Conservation (phyloP, 495 filamentous ascomycete genomes). For the Amniculicola lignicola region DNA sequence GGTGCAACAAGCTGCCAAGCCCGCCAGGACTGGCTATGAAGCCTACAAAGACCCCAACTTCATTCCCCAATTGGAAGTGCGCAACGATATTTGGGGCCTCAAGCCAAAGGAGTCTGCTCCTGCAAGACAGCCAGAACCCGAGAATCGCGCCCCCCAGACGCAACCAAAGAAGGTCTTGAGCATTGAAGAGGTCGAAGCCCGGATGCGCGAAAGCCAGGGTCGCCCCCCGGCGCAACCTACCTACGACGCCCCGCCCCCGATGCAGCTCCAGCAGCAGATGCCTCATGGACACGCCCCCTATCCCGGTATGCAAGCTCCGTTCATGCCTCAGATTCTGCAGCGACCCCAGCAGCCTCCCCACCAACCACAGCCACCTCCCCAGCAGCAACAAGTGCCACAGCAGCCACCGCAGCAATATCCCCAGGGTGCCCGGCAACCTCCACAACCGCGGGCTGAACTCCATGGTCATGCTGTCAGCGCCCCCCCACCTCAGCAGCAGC, state of each 20-base stretch:
- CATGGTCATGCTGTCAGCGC: conserved; percentile 47
- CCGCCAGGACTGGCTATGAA: conserved; percentile 78
- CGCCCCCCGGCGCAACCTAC: conserved; percentile 65
- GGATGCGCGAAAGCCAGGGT: no score
- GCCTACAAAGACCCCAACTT: conserved; percentile 73
- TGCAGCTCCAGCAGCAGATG: conserved; percentile 27
- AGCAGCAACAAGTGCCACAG: background rate
- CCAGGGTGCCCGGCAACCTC: conserved; percentile 12
- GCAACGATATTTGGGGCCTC: conserved; percentile 88
- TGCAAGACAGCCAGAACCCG: conserved; percentile 20
- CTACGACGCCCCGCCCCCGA: conserved; percentile 41
- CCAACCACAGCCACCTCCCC: background rate
- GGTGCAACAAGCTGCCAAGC: conserved; percentile 45
- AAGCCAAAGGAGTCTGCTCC: conserved; percentile 56
- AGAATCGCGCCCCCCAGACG: conserved; percentile 12
- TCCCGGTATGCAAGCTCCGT: conserved; percentile 5
- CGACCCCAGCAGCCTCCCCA: conserved; percentile 33
- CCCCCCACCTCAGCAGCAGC: conserved; percentile 37
- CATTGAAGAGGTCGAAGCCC: conserved; percentile 93
- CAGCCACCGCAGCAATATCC: conserved; percentile 12
- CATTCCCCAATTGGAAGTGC: conserved; percentile 82
- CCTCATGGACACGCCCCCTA: conserved; percentile 15
- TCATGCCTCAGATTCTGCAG: conserved; percentile 42
- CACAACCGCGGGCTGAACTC: conserved; percentile 31
- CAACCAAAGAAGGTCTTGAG: conserved; percentile 79